phyloP scores from a whole-genome alignment of 495 filamentous ascomycete genomes.

The Elasticomyces elasticus region DNA sequence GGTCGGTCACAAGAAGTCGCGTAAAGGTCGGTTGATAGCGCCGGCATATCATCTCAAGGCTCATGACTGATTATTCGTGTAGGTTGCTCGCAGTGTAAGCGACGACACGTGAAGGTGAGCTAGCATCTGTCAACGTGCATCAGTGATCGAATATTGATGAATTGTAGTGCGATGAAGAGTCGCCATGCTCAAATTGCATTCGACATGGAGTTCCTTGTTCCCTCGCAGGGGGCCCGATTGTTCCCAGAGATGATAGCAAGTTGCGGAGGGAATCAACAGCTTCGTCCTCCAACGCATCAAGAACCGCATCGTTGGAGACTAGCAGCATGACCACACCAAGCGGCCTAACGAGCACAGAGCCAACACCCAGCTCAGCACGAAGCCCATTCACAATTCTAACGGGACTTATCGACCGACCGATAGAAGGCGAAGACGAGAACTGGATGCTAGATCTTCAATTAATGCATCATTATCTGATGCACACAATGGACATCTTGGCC shows the following conservation, averaged over 20 bases:
- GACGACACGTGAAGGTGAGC: constrained; percentile 19
- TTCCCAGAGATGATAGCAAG: constrained; percentile 16
- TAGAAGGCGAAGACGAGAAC: constrained; percentile 2
- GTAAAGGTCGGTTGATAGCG: constrained; percentile 6
- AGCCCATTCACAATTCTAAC: constrained; percentile 16
- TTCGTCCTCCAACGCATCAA: constrained; percentile 7
- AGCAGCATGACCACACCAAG: constrained; percentile 1
- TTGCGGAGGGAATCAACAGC: constrained; percentile 9
- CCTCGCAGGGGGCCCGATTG: constrained; percentile 15
- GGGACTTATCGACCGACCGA: constrained; percentile 13
- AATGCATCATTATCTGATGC: constrained; percentile 18
- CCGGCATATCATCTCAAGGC: neutral
- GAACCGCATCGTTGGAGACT: constrained; percentile 6
- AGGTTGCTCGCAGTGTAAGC: constrained; percentile 19
- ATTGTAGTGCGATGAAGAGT: constrained; percentile 18
- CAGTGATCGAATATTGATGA: neutral
- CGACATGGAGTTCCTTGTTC: constrained; percentile 19
- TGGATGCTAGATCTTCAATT: constrained; percentile 19
- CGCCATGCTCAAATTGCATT: constrained; percentile 18
- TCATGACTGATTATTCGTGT: neutral
- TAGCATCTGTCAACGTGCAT: neutral
- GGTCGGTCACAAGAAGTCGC: constrained; percentile 20
- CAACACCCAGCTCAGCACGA: neutral
- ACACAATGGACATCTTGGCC: constrained; percentile 8
- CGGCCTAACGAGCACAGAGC: neutral